phyloP scores from a whole-genome alignment of 2,329 filamentous ascomycete species.

The Xylaria sp. region DNA sequence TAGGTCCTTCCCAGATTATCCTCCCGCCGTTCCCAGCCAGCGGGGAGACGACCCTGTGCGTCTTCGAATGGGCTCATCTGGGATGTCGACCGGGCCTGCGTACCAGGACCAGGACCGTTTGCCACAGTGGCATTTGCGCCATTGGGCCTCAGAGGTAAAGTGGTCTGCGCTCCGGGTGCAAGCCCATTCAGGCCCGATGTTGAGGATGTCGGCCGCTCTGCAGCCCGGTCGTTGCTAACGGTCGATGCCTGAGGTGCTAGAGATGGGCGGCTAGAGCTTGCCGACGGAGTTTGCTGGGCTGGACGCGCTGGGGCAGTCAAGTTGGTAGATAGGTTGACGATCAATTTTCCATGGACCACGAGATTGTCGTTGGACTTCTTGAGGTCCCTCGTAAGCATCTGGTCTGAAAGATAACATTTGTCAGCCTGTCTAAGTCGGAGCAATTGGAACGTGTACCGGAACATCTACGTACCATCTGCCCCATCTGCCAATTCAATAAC shows the following conservation, averaged over 20 bases:
- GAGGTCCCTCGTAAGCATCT: constrained; percentile 96
- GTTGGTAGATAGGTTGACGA: constrained; percentile 94
- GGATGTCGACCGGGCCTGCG: constrained; percentile 48
- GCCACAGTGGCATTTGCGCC: constrained; percentile 47
- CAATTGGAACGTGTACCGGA: background rate
- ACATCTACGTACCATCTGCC: constrained; percentile 73
- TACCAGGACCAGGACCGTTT: constrained; percentile 42
- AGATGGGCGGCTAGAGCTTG: constrained; percentile 51
- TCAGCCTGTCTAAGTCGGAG: no score
- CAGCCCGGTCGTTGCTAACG: constrained; percentile 46
- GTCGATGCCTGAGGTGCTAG: constrained; percentile 50
- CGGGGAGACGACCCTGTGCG: constrained; percentile 86
- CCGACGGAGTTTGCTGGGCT: constrained; percentile 34
- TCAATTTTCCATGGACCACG: constrained; percentile 95
- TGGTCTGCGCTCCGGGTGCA: constrained; percentile 44
- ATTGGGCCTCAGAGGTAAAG: constrained; percentile 50
- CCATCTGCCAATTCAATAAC: constrained; percentile 88
- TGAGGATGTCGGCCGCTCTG: constrained; percentile 56
- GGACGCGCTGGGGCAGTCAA: constrained; percentile 68
- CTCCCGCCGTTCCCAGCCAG: constrained; percentile 94
- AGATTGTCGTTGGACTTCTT: constrained; percentile 99
- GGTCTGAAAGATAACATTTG: constrained; percentile 61
- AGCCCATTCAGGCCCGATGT: constrained; percentile 53
- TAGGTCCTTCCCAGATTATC: constrained; percentile 95
- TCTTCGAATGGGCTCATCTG: constrained; percentile 94